Conservation (phyloP, 805 yeast species). For the Kazachstania taianensis region DNA sequence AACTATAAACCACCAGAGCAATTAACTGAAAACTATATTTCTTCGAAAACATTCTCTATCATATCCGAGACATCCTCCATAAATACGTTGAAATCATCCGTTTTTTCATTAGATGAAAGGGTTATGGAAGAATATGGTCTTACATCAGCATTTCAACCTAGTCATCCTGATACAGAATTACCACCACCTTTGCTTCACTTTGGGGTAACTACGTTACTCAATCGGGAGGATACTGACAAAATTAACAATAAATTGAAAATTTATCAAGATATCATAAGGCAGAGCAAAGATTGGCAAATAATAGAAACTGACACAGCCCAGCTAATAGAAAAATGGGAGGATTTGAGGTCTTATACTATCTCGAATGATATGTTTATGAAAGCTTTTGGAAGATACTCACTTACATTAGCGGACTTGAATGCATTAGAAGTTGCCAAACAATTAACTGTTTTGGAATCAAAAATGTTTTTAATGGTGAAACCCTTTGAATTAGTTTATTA, state of each 20-base stretch:
- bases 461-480: slow-evolving; percentile 50
- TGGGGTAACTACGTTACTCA: slow-evolving; percentile 31
- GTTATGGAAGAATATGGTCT: slow-evolving; percentile 52
- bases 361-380: slow-evolving; percentile 1
- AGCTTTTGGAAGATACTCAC: slow-evolving; percentile 11
- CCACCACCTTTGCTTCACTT: slow-evolving; percentile 23
- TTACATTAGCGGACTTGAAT: slow-evolving; percentile 37
- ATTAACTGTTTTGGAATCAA: slow-evolving; percentile 60
- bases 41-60: slow-evolving; percentile 14
- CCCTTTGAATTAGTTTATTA: slow-evolving; percentile 60
- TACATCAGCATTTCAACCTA: slow-evolving; percentile 30
- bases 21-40: slow-evolving; percentile 8
- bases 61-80: slow-evolving; percentile 31
- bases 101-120: slow-evolving; percentile 33
- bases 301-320: neutral
- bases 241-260: slow-evolving; percentile 35
- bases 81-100: slow-evolving; percentile 14
- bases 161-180: slow-evolving; percentile 29
- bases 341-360: neutral
- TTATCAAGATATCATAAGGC: slow-evolving; percentile 10
- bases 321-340: slow-evolving; percentile 6
- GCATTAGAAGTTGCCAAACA: slow-evolving; percentile 72
- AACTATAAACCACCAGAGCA: slow-evolving; percentile 1
- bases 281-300: neutral
- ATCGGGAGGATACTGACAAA: slow-evolving; percentile 27